Percentiles rank a stretch among this genome's conserved stretches.
Conservation (phyloP, 805 yeast species). For the Candida peoriensis region DNA sequence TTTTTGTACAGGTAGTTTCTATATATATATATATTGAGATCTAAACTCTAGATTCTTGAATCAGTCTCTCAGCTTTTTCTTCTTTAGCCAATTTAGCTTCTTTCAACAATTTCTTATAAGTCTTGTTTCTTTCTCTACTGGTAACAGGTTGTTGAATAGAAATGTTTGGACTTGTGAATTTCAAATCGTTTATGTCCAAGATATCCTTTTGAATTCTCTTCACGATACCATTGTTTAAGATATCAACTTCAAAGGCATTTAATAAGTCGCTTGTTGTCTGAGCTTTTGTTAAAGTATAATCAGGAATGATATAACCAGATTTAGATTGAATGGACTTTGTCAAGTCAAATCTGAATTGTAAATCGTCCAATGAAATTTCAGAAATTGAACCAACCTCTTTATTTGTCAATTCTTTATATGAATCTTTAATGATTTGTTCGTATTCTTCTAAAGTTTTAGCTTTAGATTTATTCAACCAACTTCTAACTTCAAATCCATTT, state of each 20-base stretch:
- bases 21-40: no score
- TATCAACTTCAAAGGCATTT: conserved; percentile 22
- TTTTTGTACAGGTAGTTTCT: no score
- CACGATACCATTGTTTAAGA: conserved; percentile 26
- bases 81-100: conserved; percentile 21
- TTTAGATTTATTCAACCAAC: conserved; percentile 29
- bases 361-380: conserved; percentile 20
- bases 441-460: conserved; percentile 23
- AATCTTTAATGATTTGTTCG: conserved; percentile 17
- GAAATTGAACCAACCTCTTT: conserved; percentile 6
- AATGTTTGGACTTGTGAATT: conserved; percentile 19
- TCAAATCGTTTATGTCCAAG: conserved; percentile 13
- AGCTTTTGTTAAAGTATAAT: conserved; percentile 29
- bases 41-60: conserved; percentile 18
- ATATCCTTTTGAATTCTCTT: conserved; percentile 11
- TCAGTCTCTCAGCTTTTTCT: conserved; percentile 17
- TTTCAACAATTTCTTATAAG: conserved; percentile 19
- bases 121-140: conserved; percentile 19
- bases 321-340: conserved; percentile 29
- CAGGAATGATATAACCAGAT: conserved; percentile 35
- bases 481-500: conserved; percentile 27
- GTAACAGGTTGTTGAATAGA: conserved; percentile 19
- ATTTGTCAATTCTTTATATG: conserved; percentile 14
- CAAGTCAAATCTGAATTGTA: conserved; percentile 31
- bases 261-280: conserved; percentile 25